These are phyloP conservation scores for Colletotrichum noveboracense DNA, from an alignment of 2,329 filamentous ascomycete species.

Conservation along the genomic window DNA sequence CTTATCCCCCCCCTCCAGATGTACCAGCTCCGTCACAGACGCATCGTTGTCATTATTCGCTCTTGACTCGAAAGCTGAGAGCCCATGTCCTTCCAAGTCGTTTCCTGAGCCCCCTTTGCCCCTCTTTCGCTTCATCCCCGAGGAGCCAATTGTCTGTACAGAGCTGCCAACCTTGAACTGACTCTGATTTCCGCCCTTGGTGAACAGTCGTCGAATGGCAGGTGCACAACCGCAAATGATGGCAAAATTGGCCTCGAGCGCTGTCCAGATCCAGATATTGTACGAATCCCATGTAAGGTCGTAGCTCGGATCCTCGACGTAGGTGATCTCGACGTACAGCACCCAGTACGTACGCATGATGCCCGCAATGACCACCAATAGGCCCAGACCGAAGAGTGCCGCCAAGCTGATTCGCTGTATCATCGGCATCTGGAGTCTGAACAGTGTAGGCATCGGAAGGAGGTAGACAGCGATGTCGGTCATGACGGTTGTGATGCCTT, in stretches of 20 bases:
- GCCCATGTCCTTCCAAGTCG: neutral
- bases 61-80: neutral
- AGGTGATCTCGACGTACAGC: slow-evolving; percentile 29
- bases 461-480: slow-evolving; percentile 41
- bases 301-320: slow-evolving; percentile 34
- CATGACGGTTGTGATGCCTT: slow-evolving; percentile 35
- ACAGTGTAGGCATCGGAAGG: slow-evolving; percentile 40
- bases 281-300: slow-evolving; percentile 47
- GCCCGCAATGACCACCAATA: slow-evolving; percentile 40
- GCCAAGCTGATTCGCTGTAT: slow-evolving; percentile 39
- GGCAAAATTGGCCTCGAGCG: slow-evolving; percentile 45
- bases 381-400: slow-evolving; percentile 40
- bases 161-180: neutral
- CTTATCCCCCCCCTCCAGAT: neutral
- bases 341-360: slow-evolving; percentile 42
- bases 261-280: slow-evolving; percentile 46
- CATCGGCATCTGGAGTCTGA: slow-evolving; percentile 33
- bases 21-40: neutral
- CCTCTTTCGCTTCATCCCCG: neutral
- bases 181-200: neutral
- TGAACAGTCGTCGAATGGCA: neutral
- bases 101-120: neutral
- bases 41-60: neutral
- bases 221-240: slow-evolving; percentile 42
- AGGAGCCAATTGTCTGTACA: neutral